Conservation (phyloP, 2,329 filamentous ascomycete genomes). For the Aspergillus arachidicola region DNA sequence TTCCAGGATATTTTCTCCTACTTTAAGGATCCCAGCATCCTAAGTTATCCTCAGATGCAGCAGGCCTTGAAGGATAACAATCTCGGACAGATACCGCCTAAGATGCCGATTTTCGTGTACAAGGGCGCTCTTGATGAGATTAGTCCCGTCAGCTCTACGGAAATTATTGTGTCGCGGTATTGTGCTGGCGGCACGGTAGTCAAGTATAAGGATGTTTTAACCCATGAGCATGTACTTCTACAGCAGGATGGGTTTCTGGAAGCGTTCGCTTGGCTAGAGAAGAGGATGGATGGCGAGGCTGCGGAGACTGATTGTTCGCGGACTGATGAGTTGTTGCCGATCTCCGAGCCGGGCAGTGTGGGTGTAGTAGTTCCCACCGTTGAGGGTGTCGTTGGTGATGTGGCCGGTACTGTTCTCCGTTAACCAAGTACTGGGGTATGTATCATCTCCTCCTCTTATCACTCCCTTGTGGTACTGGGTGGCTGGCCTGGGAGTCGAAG, state of each 20-base stretch:
- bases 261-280: not conserved
- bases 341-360: not conserved
- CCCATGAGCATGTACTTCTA: not conserved
- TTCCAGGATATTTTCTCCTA: not conserved
- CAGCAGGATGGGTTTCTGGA: not conserved
- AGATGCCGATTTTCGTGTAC: not conserved
- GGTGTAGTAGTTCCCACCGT: not conserved
- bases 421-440: not conserved
- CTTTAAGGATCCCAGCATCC: not conserved
- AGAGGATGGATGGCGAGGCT: not conserved
- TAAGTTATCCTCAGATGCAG: not conserved
- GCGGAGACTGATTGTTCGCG: not conserved
- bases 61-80: not conserved
- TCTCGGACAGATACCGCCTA: not conserved
- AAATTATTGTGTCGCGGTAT: not conserved
- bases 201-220: not conserved
- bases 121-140: not conserved
- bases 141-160: not conserved
- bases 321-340: not conserved
- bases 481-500: fast-evolving
- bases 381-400: not conserved
- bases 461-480: too few relatives aligned
- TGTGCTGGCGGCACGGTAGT: not conserved
- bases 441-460: too few relatives aligned
- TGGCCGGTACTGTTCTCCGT: not conserved